Base-by-base conservation (phyloP, 129 eudicot species). In the Lactuca sativa region DNA sequence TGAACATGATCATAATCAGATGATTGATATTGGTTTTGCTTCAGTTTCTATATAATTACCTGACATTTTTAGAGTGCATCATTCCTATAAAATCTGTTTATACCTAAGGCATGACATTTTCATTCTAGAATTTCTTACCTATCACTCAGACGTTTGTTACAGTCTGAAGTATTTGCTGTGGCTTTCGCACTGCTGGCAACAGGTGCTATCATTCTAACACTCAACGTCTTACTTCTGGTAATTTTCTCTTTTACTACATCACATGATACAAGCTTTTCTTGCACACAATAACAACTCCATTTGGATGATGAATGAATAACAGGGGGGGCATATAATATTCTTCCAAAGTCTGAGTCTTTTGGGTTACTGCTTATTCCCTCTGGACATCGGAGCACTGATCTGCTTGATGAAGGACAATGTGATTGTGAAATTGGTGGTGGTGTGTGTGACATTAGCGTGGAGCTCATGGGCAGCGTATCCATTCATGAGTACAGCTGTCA, bases 401-500 rank as follows among this genome's bases (percentile, higher is more conserved):
- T 92, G 96, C 92, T 76, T 92, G 96, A 15, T 92, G 74, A 82
- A 81, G 62, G 90, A 86, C 73, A 86, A 85, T 53, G 88, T 86
- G 38, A 75, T 86, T 18, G 10, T 92, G 68, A 92, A 92, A 75
- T 61, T 86, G 76, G 82, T 83, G 17, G 95, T 92, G 52, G 98
- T 89, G 21, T 81, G 81, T 9, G 81, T 92, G 60, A 81, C 95
- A 38, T 77, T 92, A 80, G 90, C 88, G 3, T 92, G 98, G 98
- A 92, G 98, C 77, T 89, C 85, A 3, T 92, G 98, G 98, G 96
- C 98, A n/a, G 98, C 98, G 33, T 92, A 92, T 76, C 98, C 98
- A 1, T 92, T 92, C 83, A 92, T 92, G 92, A 92, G 98, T 71
- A 86, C 85, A 32, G 98, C 98, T 31, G 98, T 92, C 9, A 84